Percentiles rank a stretch among this genome's conserved stretches.
Evolutionary conservation across 768 basidiomycete species (phyloP).

Genomic region (Auricularia auricula-judae): DNA sequence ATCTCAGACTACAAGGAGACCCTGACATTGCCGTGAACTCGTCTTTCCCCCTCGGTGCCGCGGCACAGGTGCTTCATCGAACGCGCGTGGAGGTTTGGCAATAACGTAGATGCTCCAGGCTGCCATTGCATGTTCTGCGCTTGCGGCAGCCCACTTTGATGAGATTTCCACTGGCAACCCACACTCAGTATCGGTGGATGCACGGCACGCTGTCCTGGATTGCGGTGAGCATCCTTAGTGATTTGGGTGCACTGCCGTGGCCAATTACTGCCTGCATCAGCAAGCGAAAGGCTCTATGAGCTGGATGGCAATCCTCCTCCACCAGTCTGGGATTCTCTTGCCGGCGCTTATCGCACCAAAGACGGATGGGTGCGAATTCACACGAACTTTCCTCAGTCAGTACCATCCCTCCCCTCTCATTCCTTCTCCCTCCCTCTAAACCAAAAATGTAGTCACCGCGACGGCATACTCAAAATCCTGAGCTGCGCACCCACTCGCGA

Average conservation of each 20-base stretch:
- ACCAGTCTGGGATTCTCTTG: constrained; percentile 35
- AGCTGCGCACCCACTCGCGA: constrained; percentile 23
- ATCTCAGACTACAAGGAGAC: constrained; percentile 25
- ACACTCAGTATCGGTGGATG: constrained; percentile 41
- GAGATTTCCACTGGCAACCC: constrained; percentile 31
- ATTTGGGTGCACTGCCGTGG: background rate
- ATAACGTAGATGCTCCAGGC: constrained; percentile 19
- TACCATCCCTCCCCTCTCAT: constrained; percentile 1
- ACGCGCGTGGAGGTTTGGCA: background rate
- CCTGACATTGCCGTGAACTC: constrained; percentile 38
- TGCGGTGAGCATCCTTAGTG: constrained; percentile 30
- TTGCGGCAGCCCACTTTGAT: constrained; percentile 43
- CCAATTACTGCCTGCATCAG: constrained; percentile 15
- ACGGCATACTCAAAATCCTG: constrained; percentile 39
- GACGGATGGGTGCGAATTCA: constrained; percentile 41
- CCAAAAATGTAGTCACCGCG: constrained; percentile 30
- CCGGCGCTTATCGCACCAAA: constrained; percentile 44
- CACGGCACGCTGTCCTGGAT: constrained; percentile 43
- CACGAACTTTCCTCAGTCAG: constrained; percentile 55
- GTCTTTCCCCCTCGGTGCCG: constrained; percentile 41
- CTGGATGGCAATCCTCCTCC: constrained; percentile 26
- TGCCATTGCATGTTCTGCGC: constrained; percentile 37
- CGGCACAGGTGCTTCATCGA: constrained; percentile 33
- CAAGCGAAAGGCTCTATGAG: constrained; percentile 41
- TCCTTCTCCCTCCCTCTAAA: background rate